Conservation (phyloP, 257 asterid species). For the Pogostemon cablin region DNA sequence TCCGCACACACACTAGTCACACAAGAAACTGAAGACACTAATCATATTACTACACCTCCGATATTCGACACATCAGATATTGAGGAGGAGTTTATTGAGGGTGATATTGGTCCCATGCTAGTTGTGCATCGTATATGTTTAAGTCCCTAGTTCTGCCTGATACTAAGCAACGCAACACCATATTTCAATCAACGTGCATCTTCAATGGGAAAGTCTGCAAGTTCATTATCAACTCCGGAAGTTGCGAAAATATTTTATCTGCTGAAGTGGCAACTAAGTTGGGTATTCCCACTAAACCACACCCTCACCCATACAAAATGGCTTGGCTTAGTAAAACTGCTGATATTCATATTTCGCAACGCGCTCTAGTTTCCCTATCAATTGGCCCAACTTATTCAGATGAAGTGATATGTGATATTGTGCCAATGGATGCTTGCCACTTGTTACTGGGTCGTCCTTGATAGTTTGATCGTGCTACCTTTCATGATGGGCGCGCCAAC, state of each 20-base stretch:
- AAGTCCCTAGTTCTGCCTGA: background rate
- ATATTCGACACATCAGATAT: too few species aligned
- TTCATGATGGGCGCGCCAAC: conserved; percentile 1
- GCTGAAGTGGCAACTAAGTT: background rate
- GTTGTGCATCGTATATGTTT: background rate
- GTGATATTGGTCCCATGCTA: background rate
- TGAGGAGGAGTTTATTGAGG: background rate
- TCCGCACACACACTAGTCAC: background rate
- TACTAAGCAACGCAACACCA: background rate
- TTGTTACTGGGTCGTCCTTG: background rate
- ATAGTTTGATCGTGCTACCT: background rate
- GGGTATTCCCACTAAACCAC: background rate
- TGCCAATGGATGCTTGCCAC: conserved; percentile 20
- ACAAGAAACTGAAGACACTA: background rate
- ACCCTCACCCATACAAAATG: background rate
- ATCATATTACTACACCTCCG: too few species aligned
- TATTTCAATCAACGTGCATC: background rate
- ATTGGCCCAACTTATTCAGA: background rate
- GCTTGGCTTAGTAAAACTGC: background rate
- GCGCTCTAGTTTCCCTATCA: background rate
- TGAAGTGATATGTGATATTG: background rate
- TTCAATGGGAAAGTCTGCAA: background rate
- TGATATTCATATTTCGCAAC: background rate
- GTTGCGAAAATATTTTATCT: conserved; percentile 19
- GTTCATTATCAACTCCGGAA: conserved; percentile 6